Conservation (phyloP, 2,329 filamentous ascomycete species). For the Colletotrichum chlorophyti region DNA sequence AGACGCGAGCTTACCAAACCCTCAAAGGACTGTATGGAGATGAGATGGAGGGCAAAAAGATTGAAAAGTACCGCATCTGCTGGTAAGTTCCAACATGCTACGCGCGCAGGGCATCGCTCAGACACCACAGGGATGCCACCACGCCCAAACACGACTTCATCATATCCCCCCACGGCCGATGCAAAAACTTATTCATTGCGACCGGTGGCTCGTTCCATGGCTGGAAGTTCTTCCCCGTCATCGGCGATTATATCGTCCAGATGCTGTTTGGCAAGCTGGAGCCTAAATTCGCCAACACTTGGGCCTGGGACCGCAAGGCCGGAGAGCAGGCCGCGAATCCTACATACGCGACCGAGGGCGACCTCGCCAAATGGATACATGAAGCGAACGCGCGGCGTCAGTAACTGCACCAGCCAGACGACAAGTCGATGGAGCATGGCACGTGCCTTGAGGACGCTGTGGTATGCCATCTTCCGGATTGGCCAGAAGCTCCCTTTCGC, state of each 20-base stretch:
- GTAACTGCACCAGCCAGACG: no score
- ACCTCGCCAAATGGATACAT: conserved; percentile 42
- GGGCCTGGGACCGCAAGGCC: conserved; percentile 54
- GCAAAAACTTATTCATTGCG: conserved; percentile 62
- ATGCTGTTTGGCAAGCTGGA: conserved; percentile 50
- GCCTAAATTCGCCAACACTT: conserved; percentile 45
- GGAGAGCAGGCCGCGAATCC: conserved; percentile 48
- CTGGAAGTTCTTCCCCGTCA: conserved; percentile 70
- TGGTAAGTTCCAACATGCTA: conserved; percentile 42
- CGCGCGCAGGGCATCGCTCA: not conserved
- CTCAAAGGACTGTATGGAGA: conserved; percentile 50
- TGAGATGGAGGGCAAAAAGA: conserved; percentile 43
- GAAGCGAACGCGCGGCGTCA: not conserved
- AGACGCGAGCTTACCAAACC: conserved; percentile 47
- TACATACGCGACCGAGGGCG: conserved; percentile 48
- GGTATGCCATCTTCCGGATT: no score
- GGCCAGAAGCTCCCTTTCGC: no score
- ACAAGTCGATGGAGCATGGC: not conserved
- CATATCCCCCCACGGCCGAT: conserved; percentile 59
- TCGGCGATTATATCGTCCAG: conserved; percentile 64
- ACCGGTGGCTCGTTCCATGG: conserved; percentile 70
- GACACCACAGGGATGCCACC: conserved; percentile 59
- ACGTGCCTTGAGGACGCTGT: no score
- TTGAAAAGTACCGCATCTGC: conserved; percentile 53
- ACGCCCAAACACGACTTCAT: conserved; percentile 69